Evolutionary conservation across 441 rosid genomes (phyloP), one percentile per base, ranked within the genome.

Genomic region (Lepidium campestre): DNA sequence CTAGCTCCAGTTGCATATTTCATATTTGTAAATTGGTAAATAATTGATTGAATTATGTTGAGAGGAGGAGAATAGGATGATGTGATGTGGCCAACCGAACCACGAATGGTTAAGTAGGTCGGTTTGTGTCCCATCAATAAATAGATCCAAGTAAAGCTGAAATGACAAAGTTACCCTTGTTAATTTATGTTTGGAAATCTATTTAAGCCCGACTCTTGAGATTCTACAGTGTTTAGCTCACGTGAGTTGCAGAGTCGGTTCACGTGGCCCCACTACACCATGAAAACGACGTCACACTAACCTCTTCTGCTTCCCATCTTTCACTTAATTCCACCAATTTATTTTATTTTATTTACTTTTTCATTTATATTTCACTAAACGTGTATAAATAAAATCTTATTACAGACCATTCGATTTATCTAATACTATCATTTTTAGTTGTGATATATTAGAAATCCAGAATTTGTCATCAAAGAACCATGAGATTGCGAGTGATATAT

Each of bases 181-280:
- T 6, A 1, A 29, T 29, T 29, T 29, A 13, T 32, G 44, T 29
- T 55, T 18, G 48, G 14, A 57, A 62, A 46, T 45, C 50, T 44
- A 19, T 62, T 55, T 55, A 40, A 25, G 63, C 56, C 25, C n/a
- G 49, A 36, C 19, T 37, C 65, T 57, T 22, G 60, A 71, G 71
- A 65, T 57, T 23, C 62, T 19, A 73, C 77, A 73, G 57, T 66
- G 40, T 8, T 36, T 44, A 42, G 35, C 42, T 66, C 95, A 85
- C 95, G 92, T 88, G 88, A 84, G 82, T 64, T 77, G 69, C 46
- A 71, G 82, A 75, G 81, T 75, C 83, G 75, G 79, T 71, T 73
- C 80, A 76, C 78, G 74, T 72, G 85, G 80, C 78, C 81, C 82
- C 60, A 77, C 75, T 45, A 80, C 41, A 53, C 32, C 76, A 34